phyloP scores from a whole-genome alignment of 164 flowering plant genomes.

The Nelumbo lutea region DNA sequence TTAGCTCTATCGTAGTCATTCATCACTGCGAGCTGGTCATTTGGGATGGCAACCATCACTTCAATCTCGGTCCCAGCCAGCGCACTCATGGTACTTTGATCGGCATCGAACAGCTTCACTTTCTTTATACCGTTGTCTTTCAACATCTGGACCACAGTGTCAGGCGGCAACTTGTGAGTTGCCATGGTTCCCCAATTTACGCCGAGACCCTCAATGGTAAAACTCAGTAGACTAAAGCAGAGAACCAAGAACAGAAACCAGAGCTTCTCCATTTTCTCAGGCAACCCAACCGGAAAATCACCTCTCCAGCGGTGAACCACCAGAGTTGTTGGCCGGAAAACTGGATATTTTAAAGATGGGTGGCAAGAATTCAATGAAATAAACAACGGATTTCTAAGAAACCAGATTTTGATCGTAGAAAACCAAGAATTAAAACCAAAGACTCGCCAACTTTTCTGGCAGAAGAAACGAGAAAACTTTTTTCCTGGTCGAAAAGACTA shows the following conservation, averaged over 20 bases:
- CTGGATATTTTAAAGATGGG: too few relatives aligned
- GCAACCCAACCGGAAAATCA: neutral
- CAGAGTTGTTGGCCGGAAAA: too few relatives aligned
- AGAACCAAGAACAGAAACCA: constrained; percentile 8
- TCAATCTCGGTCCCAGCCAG: constrained; percentile 47
- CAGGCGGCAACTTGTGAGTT: constrained; percentile 45
- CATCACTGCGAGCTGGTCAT: constrained; percentile 31
- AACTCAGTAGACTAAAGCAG: constrained; percentile 8
- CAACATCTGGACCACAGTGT: constrained; percentile 43
- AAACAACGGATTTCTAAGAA: too few relatives aligned
- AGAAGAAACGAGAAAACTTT: too few relatives aligned
- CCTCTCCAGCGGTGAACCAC: too few relatives aligned
- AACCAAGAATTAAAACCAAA: too few relatives aligned
- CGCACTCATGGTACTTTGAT: constrained; percentile 35
- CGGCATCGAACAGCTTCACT: constrained; percentile 70
- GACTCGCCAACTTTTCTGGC: too few relatives aligned
- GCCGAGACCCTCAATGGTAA: constrained; percentile 29
- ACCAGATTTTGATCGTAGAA: too few relatives aligned
- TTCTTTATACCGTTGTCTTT: constrained; percentile 57
- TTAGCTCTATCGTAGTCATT: constrained; percentile 32
- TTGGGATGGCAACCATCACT: constrained; percentile 68
- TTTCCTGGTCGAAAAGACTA: too few relatives aligned
- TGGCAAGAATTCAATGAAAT: too few relatives aligned
- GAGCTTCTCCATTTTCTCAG: constrained; percentile 2
- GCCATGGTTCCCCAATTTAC: constrained; percentile 74